phyloP scores from a whole-genome alignment of 1,284 basidiomycete species.

The Marasmius oreades region DNA sequence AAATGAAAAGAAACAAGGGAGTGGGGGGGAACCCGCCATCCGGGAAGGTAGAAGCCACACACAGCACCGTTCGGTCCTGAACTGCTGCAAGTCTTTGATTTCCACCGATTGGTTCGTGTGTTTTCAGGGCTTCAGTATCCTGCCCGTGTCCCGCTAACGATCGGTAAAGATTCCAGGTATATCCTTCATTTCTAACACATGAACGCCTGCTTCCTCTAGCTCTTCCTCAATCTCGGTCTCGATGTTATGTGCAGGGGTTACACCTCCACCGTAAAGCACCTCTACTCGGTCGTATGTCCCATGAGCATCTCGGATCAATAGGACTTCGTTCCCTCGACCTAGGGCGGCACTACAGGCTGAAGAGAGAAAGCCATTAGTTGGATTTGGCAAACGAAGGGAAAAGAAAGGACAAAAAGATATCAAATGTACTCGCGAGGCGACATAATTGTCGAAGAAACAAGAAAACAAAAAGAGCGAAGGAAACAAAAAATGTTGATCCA shows the following conservation, averaged over 20 bases:
- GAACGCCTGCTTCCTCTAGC: slow-evolving; percentile 62
- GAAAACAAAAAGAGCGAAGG: neutral
- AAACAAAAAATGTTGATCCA: too few species aligned
- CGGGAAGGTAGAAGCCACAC: too few species aligned
- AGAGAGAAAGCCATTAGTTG: neutral
- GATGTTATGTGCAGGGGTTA: slow-evolving; percentile 48
- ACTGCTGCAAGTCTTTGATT: too few species aligned
- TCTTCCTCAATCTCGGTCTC: slow-evolving; percentile 58
- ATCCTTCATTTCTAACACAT: slow-evolving; percentile 62
- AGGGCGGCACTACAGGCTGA: slow-evolving; percentile 55
- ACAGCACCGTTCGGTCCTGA: too few species aligned
- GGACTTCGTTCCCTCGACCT: slow-evolving; percentile 57
- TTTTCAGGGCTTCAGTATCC: too few species aligned
- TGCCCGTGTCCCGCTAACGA: slow-evolving; percentile 24
- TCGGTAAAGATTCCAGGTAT: slow-evolving; percentile 53
- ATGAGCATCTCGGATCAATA: slow-evolving; percentile 60
- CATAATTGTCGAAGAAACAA: neutral
- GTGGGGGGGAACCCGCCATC: too few species aligned
- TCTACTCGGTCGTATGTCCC: slow-evolving; percentile 64
- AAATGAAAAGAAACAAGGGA: too few species aligned
- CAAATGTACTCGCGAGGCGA: too few species aligned
- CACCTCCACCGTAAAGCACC: slow-evolving; percentile 49
- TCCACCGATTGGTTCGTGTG: too few species aligned
- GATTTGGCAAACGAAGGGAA: neutral
- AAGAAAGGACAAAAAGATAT: neutral